Conservation (phyloP, 2,329 filamentous ascomycete species). For the Akanthomyces muscarius region DNA sequence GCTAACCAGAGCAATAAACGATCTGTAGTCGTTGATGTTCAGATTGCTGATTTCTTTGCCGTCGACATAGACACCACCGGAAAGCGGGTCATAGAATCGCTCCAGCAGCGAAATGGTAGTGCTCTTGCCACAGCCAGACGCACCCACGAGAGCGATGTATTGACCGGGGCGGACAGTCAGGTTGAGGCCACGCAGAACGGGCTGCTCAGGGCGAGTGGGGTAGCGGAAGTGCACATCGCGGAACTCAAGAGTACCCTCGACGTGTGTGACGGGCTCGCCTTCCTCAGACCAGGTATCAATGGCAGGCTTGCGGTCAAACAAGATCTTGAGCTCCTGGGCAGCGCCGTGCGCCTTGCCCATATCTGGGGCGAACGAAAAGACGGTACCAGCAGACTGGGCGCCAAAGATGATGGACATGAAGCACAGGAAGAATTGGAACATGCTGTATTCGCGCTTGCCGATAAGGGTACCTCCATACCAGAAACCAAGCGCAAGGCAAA, state of each 20-base stretch:
- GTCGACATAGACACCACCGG: conserved; percentile 77
- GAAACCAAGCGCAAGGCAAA: conserved; percentile 82
- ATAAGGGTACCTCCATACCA: conserved; percentile 86
- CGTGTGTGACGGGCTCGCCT: conserved; percentile 57
- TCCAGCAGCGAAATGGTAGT: conserved; percentile 90
- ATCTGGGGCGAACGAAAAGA: conserved; percentile 86
- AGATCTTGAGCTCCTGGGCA: conserved; percentile 70
- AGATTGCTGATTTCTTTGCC: conserved; percentile 75
- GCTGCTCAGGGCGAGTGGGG: conserved; percentile 83
- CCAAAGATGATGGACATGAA: conserved; percentile 88
- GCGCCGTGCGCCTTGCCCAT: conserved; percentile 91
- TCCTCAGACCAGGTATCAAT: conserved; percentile 79
- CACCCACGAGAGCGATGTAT: conserved; percentile 87
- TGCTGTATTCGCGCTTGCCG: conserved; percentile 62
- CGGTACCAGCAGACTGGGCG: conserved; percentile 82
- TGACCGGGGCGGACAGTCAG: conserved; percentile 70
- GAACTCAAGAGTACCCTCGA: conserved; percentile 83
- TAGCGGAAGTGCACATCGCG: conserved; percentile 92
- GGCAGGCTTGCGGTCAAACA: conserved; percentile 76
- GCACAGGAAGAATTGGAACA: conserved; percentile 90
- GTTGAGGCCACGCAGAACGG: conserved; percentile 83
- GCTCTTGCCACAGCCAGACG: conserved; percentile 89
- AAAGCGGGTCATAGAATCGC: conserved; percentile 87
- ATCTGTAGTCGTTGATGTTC: conserved; percentile 83
- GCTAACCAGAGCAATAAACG: conserved; percentile 78